Conservation (phyloP, 2,329 filamentous ascomycete genomes). For the Fusarium aywerte region DNA sequence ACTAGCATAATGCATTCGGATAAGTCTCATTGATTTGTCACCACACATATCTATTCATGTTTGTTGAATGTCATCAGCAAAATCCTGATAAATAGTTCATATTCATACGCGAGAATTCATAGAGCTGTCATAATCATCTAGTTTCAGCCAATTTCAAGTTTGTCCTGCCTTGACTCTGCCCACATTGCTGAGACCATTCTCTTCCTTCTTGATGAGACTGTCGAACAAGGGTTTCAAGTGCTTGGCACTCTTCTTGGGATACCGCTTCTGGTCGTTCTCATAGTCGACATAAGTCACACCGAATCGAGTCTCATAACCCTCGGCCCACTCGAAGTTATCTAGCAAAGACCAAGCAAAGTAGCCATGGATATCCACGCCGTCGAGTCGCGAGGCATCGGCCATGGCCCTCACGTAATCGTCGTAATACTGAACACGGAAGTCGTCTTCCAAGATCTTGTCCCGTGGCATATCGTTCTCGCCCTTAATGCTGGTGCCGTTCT, state of each 20-base stretch:
- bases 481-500: constrained; percentile 87
- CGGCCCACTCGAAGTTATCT: constrained; percentile 95
- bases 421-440: constrained; percentile 85
- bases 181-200: constrained; percentile 21
- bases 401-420: constrained; percentile 79
- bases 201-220: constrained; percentile 72
- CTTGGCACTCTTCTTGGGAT: constrained; percentile 85
- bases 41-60: not conserved
- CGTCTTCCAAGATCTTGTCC: constrained; percentile 79
- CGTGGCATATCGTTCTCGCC: constrained; percentile 80
- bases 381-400: constrained; percentile 75
- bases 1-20: not conserved
- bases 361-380: constrained; percentile 81
- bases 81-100: not conserved
- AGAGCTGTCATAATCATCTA: constrained; percentile 9
- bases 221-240: constrained; percentile 77
- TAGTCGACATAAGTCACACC: constrained; percentile 89
- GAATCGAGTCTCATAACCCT: constrained; percentile 88
- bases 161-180: constrained; percentile 29
- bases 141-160: constrained; percentile 4
- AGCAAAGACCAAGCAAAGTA: constrained; percentile 91
- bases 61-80: not conserved
- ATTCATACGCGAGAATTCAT: constrained; percentile 2
- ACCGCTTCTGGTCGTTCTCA: constrained; percentile 78
- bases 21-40: not conserved